phyloP scores from a whole-genome alignment of 768 basidiomycete species.

The Phaeotremella skinneri region DNA sequence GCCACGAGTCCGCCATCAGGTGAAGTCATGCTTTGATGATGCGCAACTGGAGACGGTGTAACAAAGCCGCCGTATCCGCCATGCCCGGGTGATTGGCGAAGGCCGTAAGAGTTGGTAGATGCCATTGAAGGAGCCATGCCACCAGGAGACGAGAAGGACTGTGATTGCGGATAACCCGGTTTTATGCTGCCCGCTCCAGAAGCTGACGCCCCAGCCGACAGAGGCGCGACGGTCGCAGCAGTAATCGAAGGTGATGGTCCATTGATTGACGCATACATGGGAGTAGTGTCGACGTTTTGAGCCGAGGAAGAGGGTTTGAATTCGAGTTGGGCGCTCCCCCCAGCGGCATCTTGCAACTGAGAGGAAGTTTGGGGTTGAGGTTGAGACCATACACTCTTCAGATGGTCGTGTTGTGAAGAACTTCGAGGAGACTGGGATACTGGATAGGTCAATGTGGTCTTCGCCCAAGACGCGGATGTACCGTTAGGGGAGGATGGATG shows the following conservation, averaged over 20 bases:
- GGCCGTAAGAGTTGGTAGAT: background rate
- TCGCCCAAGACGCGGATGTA: constrained; percentile 30
- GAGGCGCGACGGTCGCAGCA: constrained; percentile 12
- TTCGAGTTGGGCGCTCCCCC: background rate
- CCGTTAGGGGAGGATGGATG: constrained; percentile 20
- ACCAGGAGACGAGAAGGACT: constrained; percentile 20
- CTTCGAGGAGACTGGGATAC: constrained; percentile 23
- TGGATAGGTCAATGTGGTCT: constrained; percentile 24
- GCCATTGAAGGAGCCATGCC: background rate
- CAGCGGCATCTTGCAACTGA: background rate
- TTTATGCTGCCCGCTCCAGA: constrained; percentile 5
- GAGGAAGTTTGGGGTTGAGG: constrained; percentile 5
- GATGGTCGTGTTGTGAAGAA: constrained; percentile 33
- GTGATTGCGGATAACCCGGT: constrained; percentile 18
- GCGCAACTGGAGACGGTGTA: background rate
- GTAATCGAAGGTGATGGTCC: constrained; percentile 30
- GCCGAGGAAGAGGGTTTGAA: background rate
- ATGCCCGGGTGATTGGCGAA: background rate
- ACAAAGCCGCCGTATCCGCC: background rate
- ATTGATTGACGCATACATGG: constrained; percentile 41
- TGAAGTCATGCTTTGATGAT: background rate
- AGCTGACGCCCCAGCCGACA: constrained; percentile 4
- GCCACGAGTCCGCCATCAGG: background rate
- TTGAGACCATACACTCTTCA: constrained; percentile 46
- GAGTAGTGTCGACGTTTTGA: constrained; percentile 8